These are phyloP conservation scores for Penicillium fuscoglaucum DNA, from an alignment of 2,329 filamentous ascomycete genomes.

Conservation along the genomic window DNA sequence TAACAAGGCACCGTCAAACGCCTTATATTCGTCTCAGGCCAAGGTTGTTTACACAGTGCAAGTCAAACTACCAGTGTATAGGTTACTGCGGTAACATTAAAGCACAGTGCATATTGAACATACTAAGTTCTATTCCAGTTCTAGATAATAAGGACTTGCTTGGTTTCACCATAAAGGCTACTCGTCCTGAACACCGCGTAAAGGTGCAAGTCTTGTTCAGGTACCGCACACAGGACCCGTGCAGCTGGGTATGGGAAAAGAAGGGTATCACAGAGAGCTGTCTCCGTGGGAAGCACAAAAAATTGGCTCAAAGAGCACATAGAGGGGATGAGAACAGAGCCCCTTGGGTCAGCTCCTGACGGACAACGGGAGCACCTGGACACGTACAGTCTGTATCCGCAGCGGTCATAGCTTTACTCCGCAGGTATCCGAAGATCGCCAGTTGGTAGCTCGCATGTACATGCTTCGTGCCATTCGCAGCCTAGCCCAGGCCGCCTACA, in stretches of 20 bases:
- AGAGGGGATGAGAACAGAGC: no score
- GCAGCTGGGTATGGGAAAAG: constrained; percentile 1
- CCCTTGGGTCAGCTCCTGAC: no score
- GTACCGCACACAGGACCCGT: constrained; percentile 14
- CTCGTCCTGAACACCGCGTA: constrained; percentile 21
- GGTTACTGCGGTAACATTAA: not conserved
- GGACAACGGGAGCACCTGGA: no score
- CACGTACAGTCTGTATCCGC: no score
- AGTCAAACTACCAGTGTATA: not conserved
- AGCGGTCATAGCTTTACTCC: no score
- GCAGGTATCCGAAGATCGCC: no score
- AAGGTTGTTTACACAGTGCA: not conserved
- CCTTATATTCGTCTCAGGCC: not conserved
- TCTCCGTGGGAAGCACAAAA: no score
- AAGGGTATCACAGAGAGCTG: no score
- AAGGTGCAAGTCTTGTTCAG: constrained; percentile 20
- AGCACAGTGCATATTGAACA: not conserved
- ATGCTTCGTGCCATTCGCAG: no score
- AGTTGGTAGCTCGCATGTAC: no score
- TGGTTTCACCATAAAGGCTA: constrained; percentile 19
- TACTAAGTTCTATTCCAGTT: not conserved
- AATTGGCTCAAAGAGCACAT: no score
- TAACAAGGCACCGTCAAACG: not conserved
- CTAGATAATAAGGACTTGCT: constrained; percentile 10
- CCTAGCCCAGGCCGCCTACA: no score